phyloP scores from a whole-genome alignment of 805 yeast genomes.

The Zygoascus tannicola region DNA sequence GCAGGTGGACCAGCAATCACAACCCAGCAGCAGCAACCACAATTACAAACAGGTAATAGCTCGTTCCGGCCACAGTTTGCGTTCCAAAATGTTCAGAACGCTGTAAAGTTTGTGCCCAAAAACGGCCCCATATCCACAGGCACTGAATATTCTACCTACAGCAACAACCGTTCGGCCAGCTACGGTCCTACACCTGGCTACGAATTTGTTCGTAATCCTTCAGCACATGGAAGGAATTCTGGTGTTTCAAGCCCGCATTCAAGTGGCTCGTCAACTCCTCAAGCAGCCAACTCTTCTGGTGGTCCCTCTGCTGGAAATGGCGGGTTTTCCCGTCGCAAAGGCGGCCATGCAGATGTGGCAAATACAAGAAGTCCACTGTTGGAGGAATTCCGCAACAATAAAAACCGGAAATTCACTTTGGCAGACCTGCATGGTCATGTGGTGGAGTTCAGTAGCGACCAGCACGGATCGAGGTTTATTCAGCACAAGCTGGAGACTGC shows the following conservation, averaged over 20 bases:
- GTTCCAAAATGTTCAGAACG: not conserved
- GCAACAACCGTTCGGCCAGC: not conserved
- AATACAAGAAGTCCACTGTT: conserved; percentile 42
- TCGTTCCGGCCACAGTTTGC: not conserved
- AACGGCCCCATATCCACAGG: not conserved
- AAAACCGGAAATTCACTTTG: conserved; percentile 51
- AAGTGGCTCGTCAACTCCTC: not conserved
- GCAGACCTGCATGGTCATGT: conserved; percentile 79
- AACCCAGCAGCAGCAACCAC: not conserved
- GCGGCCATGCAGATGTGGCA: not conserved
- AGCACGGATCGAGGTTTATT: conserved; percentile 93
- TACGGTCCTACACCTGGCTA: not conserved
- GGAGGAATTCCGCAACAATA: conserved; percentile 73
- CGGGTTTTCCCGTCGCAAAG: not conserved
- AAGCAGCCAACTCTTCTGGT: not conserved
- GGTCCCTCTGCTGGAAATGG: not conserved
- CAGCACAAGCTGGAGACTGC: conserved; percentile 76
- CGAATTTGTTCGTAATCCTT: not conserved
- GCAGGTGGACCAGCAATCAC: not conserved
- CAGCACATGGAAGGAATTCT: too few species aligned
- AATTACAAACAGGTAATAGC: not conserved
- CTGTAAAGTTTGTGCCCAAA: not conserved
- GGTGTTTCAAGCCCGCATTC: too few species aligned
- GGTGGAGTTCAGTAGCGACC: conserved; percentile 87
- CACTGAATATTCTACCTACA: not conserved